Base-by-base conservation (phyloP, 352 stramenopile genomes). In the Globisporangium camurandrum region DNA sequence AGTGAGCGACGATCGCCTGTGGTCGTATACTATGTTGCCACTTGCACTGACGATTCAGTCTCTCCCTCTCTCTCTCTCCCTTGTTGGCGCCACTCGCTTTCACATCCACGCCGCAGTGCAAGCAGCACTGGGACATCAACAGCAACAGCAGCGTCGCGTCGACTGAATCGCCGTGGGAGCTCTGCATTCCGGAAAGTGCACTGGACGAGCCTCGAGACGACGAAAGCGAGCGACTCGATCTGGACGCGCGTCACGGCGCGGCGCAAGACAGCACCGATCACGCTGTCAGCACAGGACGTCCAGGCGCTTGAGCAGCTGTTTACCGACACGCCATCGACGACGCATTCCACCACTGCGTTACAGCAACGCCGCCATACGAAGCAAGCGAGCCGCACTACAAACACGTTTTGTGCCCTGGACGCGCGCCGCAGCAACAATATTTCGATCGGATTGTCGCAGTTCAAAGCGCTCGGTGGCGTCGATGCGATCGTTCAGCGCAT, bases 341-440 rank as follows among this genome's bases (percentile, higher is more conserved):
- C 14, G 17, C 22, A 6, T 16, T 9, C 16, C 17, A 16, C 9
- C n/a, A 20, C 1, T 33, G 42, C 33, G 27, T 48, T 0, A 41
- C 53, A 22, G 20, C 11, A 6, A 28, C 17, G 40, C 47, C 49
- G 17, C 37, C 6, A 44, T 47, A 49, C 12, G 7, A n/a, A 66
- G 67, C 42, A 16, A 8, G 9, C 30, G 30, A n/a, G n/a, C n/a
- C n/a, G n/a, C n/a, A n/a, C n/a, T n/a, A 75, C 69, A 34, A 62
- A 66, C 8, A 62, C 64, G 9, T 78, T 87, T 26, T 76, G 65
- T 10, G 77, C 77, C 0, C 55, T 92, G 5, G 80, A 92, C 61
- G 77, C 77, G n/a, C 62, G 77, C 12, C 69, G 80, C 22, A 79
- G 73, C 5, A 89, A 89, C 65, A 89, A 87, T 38, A 89, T 92